Evolutionary conservation across 1,284 basidiomycete species (phyloP), one percentile per base, ranked within the genome.

Genomic region (Rhodotorula glutinis): DNA sequence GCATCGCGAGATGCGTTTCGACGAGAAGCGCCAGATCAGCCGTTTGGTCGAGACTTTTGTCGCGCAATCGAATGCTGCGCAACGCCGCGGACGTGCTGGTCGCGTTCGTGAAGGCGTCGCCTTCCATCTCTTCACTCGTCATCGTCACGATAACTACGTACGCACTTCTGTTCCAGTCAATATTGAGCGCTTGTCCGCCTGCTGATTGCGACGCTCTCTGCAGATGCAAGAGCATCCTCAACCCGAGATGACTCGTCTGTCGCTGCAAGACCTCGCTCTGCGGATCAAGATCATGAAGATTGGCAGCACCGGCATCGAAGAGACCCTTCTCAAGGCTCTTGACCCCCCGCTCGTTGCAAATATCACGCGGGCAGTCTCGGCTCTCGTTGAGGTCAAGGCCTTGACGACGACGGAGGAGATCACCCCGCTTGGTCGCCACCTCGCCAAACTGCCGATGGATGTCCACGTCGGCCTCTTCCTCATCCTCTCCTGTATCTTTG

Each of bases 211-310:
- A 19, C 11, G 33, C 29, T 56, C 60, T 62, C 25, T 29, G 8
- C 38, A 94, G 91, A 85, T 98, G 81, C 87, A 89, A 3, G 91
- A 94, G 29, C 89, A 94, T 78, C 93, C 94, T 3, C 83, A 94
- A 53, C 96, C 95, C 0, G 95, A 99, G 79, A 98, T 98, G 86
- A 87, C 92, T 79, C 86, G 96, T 30, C 82, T 98, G 7, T 96
- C 94, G 71, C 82, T 98, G 38, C 94, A 95, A 65, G 93, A 98
- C 77, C 85, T 99, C 25, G 92, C 93, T 0, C 82, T 99, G 57
- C 88, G 93, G 58, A 97, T 95, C 80, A 99, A 99, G 81, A 95
- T 97, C 68, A 90, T 98, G 86, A 92, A 90, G 73, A 81, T 98
- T 53, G 95, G 94, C 19, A 81, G 82, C 19, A 74, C 73, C 13